These are phyloP conservation scores for Aspergillus sp. DNA, from an alignment of 2,329 filamentous ascomycete genomes.

Conservation along the genomic window DNA sequence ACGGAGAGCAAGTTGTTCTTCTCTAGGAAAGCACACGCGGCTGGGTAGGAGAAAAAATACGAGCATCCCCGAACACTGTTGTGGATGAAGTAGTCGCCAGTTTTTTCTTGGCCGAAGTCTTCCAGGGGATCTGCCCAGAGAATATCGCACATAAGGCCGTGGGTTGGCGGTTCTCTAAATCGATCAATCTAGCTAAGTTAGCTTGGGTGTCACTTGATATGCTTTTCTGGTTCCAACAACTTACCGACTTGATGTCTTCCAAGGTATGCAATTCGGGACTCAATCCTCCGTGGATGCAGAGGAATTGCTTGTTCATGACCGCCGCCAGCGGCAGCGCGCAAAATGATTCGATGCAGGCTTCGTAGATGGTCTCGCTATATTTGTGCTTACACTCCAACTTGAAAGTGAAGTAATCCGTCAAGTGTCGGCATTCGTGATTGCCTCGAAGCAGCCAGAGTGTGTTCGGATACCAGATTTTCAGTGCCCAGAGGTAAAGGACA, in stretches of 20 bases:
- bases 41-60: slow-evolving; percentile 98
- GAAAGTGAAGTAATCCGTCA: slow-evolving; percentile 99
- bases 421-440: slow-evolving; percentile 97
- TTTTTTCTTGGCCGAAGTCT: slow-evolving; percentile 98
- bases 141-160: slow-evolving; percentile 98
- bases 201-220: neutral
- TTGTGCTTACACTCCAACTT: slow-evolving; percentile 99
- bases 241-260: slow-evolving; percentile 84
- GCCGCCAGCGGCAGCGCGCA: slow-evolving; percentile 90
- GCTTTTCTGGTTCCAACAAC: slow-evolving; percentile 33
- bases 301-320: slow-evolving; percentile 99
- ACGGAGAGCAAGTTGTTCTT: slow-evolving; percentile 98
- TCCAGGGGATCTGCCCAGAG: slow-evolving; percentile 98
- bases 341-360: slow-evolving; percentile 98
- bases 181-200: slow-evolving; percentile 74
- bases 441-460: slow-evolving; percentile 95
- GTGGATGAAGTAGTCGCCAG: slow-evolving; percentile 94
- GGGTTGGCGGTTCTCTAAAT: slow-evolving; percentile 94
- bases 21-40: slow-evolving; percentile 94
- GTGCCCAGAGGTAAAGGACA: slow-evolving; percentile 92
- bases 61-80: slow-evolving; percentile 98
- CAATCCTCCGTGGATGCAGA: slow-evolving; percentile 95
- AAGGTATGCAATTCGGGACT: slow-evolving; percentile 95
- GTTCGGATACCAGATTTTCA: slow-evolving; percentile 99
- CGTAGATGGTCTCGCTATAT: slow-evolving; percentile 93